Evolutionary conservation across 208 protist species (phyloP).

Genomic region (Wallacemonas sp.): DNA sequence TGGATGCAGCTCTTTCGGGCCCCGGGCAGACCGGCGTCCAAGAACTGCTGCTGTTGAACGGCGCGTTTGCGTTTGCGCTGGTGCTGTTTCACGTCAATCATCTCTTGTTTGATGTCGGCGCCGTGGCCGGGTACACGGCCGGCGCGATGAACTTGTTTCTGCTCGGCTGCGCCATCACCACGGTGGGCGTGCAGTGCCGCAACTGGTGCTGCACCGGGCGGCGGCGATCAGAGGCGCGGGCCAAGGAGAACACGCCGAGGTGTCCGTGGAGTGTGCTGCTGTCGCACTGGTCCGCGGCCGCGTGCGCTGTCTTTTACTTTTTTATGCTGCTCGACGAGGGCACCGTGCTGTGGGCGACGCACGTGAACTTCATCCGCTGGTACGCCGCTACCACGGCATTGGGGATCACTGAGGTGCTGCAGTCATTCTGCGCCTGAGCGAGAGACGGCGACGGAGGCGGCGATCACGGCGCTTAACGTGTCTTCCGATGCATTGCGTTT

Average conservation of each 20-base stretch:
- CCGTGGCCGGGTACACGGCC: constrained; percentile 30
- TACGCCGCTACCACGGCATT: constrained; percentile 41
- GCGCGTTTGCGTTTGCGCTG: constrained; percentile 19
- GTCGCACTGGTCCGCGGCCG: constrained; percentile 37
- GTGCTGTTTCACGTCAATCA: constrained; percentile 31
- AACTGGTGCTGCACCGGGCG: not conserved
- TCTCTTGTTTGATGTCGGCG: constrained; percentile 31
- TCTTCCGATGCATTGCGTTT: not conserved
- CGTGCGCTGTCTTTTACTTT: constrained; percentile 47
- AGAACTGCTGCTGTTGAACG: constrained; percentile 28
- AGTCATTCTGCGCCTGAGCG: constrained; percentile 1
- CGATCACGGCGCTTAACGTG: too few species aligned
- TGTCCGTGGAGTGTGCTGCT: constrained; percentile 19
- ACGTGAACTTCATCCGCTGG: constrained; percentile 59
- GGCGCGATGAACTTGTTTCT: constrained; percentile 28
- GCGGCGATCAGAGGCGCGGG: not conserved
- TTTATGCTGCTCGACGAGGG: constrained; percentile 56
- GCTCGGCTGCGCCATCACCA: constrained; percentile 23
- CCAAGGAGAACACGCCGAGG: not conserved
- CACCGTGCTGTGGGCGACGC: constrained; percentile 41
- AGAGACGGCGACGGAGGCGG: too few species aligned
- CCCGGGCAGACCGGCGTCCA: not conserved
- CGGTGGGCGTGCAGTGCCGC: not conserved
- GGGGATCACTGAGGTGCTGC: not conserved
- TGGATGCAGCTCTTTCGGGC: not conserved